phyloP scores from a whole-genome alignment of 2,329 filamentous ascomycete species.

The Ophiostoma perfectum region DNA sequence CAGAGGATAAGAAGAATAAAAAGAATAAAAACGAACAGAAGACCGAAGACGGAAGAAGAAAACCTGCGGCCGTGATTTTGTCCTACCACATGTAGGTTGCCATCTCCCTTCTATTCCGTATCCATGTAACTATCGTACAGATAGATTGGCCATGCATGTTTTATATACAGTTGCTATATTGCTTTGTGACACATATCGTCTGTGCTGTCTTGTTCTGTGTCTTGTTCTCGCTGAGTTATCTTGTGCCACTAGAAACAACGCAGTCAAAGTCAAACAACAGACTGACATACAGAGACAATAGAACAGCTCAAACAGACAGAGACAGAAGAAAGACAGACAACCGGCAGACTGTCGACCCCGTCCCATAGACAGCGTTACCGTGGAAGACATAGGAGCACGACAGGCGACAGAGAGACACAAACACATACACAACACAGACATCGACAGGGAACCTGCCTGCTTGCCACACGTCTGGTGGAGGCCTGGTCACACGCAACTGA shows the following conservation, averaged over 20 bases:
- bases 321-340: background rate
- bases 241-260: too few species aligned
- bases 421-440: too few species aligned
- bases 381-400: too few species aligned
- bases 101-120: background rate
- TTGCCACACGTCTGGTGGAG: constrained; percentile 4
- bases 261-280: background rate
- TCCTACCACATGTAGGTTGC: constrained; percentile 4
- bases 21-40: background rate
- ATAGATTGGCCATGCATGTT: background rate
- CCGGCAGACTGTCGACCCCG: too few species aligned
- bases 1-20: background rate
- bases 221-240: too few species aligned
- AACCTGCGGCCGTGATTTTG: background rate
- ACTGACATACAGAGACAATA: background rate
- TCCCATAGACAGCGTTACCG: background rate
- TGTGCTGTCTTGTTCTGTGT: too few species aligned
- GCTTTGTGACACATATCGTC: too few species aligned
- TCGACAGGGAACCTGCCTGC: background rate
- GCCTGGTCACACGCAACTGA: background rate
- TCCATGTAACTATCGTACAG: background rate
- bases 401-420: background rate
- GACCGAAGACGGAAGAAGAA: background rate
- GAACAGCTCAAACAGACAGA: background rate
- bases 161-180: too few species aligned